Evolutionary conservation across 495 filamentous ascomycete genomes (phyloP).

Genomic region (Lasiosphaeriaceae sp.): DNA sequence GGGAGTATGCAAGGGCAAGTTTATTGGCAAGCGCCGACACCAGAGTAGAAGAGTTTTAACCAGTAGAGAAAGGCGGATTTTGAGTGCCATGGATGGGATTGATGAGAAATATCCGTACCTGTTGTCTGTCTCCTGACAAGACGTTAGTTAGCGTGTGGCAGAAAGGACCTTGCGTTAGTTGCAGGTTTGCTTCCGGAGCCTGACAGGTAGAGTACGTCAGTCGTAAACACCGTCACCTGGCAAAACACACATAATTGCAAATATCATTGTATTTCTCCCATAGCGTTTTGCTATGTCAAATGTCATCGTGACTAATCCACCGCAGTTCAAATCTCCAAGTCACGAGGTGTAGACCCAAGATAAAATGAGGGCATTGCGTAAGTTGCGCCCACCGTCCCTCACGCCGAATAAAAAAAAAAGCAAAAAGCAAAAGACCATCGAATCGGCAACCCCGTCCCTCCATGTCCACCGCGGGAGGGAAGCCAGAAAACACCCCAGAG

Average conservation of each 20-base stretch:
- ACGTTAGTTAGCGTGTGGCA: too few relatives aligned
- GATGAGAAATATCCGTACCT: too few relatives aligned
- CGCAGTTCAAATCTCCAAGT: constrained; percentile 7
- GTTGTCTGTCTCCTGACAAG: too few relatives aligned
- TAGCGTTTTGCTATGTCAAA: constrained; percentile 4
- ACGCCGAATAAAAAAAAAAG: constrained; percentile 17
- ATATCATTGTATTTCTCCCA: constrained; percentile 1
- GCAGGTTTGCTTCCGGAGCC: too few relatives aligned
- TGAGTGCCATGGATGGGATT: too few relatives aligned
- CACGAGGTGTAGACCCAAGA: constrained; percentile 1
- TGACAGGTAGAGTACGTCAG: background rate
- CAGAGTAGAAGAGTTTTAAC: too few relatives aligned
- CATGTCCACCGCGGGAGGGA: constrained; percentile 5
- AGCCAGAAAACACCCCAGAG: constrained; percentile 13
- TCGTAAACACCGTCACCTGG: background rate
- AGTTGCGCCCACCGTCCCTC: constrained; percentile 11
- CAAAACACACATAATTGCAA: constrained; percentile 4
- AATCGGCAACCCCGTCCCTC: constrained; percentile 18
- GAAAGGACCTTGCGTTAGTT: too few relatives aligned
- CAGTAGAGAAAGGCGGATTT: too few relatives aligned
- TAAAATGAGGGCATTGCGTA: background rate
- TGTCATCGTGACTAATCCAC: constrained; percentile 5
- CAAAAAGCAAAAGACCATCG: constrained; percentile 13
- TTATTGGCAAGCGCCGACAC: too few relatives aligned
- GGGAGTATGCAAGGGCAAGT: too few relatives aligned